Evolutionary conservation across 306 rosid species (phyloP).

Genomic region (Medicago lupulina): DNA sequence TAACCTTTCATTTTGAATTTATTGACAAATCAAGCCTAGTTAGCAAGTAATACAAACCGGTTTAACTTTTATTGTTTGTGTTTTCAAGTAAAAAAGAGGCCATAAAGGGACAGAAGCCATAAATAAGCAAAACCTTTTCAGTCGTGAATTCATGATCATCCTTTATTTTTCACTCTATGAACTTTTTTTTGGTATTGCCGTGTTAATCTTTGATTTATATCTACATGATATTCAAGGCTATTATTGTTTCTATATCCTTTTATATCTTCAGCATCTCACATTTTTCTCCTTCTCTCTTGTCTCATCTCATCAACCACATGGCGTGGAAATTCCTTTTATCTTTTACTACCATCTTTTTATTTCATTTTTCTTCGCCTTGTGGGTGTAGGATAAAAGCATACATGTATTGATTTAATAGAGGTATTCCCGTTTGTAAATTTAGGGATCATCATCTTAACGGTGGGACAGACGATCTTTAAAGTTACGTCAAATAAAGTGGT

Average conservation of each 20-base stretch:
- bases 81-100: background rate
- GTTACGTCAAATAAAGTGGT: no score
- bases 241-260: slow-evolving; percentile 5
- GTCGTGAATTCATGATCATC: background rate
- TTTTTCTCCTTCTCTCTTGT: slow-evolving; percentile 23
- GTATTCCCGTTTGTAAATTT: no score
- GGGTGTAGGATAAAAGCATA: no score
- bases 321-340: background rate
- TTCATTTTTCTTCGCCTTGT: background rate
- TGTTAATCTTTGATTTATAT: background rate
- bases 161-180: background rate
- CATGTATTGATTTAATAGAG: no score
- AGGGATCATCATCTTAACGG: no score
- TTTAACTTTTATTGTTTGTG: no score
- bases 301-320: slow-evolving; percentile 21
- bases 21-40: no score
- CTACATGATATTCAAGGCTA: background rate
- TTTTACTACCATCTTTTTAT: slow-evolving; percentile 5
- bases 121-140: background rate
- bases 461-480: no score
- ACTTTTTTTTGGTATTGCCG: slow-evolving; percentile 5
- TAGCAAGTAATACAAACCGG: no score
- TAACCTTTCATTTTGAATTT: no score
- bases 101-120: slow-evolving; percentile 6
- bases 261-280: background rate